These are phyloP conservation scores for Balamuthia mandrillaris DNA, from an alignment of 208 protist species.

Conservation along the genomic window DNA sequence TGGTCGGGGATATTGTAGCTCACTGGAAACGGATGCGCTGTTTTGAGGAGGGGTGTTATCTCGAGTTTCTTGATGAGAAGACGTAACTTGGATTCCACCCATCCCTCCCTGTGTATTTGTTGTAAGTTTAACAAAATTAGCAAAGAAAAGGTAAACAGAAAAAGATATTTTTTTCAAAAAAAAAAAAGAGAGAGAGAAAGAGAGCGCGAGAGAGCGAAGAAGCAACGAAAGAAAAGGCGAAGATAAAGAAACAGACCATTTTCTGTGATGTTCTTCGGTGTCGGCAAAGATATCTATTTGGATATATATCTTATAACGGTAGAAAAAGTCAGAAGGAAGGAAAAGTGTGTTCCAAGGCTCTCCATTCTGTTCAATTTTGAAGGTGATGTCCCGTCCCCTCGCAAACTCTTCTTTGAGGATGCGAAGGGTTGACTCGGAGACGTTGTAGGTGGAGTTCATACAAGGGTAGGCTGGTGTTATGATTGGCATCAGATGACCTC, in stretches of 20 bases:
- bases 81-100: conserved; percentile 62
- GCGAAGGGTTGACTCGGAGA: conserved; percentile 87
- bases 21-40: conserved; percentile 46
- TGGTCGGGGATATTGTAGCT: conserved; percentile 10
- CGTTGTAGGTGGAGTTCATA: conserved; percentile 96
- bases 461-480: conserved; percentile 95
- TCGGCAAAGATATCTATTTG: conserved; percentile 39
- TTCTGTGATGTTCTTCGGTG: conserved; percentile 45
- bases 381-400: conserved; percentile 70
- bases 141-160: not conserved
- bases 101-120: conserved; percentile 37
- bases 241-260: conserved; percentile 40
- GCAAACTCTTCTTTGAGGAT: conserved; percentile 91
- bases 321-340: conserved; percentile 66
- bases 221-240: not conserved
- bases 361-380: conserved; percentile 37
- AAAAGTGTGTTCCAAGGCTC: conserved; percentile 52
- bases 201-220: not conserved
- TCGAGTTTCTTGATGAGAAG: conserved; percentile 57
- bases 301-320: conserved; percentile 54
- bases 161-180: not conserved
- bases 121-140: not conserved
- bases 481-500: conserved; percentile 91
- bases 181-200: not conserved
- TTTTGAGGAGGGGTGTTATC: conserved; percentile 41